Percentiles rank a stretch among this genome's conserved stretches.
These are phyloP conservation scores for Ambrosiella cleistominuta DNA, from an alignment of 2,329 filamentous ascomycete species.

Conservation along the genomic window DNA sequence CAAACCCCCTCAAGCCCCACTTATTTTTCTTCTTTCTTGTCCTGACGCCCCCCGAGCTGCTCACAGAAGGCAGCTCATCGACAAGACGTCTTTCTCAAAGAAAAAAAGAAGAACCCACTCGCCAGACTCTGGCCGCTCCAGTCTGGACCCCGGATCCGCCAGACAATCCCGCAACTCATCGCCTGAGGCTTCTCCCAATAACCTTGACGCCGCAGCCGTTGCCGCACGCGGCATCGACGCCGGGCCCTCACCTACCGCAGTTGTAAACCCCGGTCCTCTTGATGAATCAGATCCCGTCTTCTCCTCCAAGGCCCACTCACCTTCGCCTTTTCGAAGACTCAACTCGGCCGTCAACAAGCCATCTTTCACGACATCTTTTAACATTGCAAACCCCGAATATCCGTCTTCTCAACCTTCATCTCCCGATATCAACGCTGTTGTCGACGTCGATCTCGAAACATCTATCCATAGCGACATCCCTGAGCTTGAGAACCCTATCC, in stretches of 20 bases:
- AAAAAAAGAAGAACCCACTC: slow-evolving; percentile 47
- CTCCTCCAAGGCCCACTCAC: slow-evolving; percentile 5
- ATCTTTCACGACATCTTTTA: background rate
- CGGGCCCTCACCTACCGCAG: background rate
- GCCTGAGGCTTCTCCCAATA: slow-evolving; percentile 25
- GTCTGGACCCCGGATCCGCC: slow-evolving; percentile 22
- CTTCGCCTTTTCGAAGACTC: slow-evolving; percentile 2
- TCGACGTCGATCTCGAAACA: slow-evolving; percentile 39
- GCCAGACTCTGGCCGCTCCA: slow-evolving; percentile 15
- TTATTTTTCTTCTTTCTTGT: slow-evolving; percentile 12
- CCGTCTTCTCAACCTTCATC: slow-evolving; percentile 37
- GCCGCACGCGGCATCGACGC: slow-evolving; percentile 4
- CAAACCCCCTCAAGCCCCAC: background rate
- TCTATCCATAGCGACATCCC: slow-evolving; percentile 34
- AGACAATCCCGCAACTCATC: slow-evolving; percentile 20
- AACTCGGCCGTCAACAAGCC: background rate
- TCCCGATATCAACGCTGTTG: slow-evolving; percentile 34
- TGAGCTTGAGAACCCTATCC: background rate
- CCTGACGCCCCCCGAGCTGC: slow-evolving; percentile 32
- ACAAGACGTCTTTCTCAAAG: slow-evolving; percentile 58
- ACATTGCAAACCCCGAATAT: slow-evolving; percentile 26
- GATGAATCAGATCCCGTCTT: slow-evolving; percentile 3
- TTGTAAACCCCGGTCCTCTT: background rate
- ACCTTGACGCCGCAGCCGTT: slow-evolving; percentile 16
- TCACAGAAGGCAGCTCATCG: slow-evolving; percentile 39